Evolutionary conservation across 805 yeast species (phyloP).

Genomic region (Yamadazyma endophytica): DNA sequence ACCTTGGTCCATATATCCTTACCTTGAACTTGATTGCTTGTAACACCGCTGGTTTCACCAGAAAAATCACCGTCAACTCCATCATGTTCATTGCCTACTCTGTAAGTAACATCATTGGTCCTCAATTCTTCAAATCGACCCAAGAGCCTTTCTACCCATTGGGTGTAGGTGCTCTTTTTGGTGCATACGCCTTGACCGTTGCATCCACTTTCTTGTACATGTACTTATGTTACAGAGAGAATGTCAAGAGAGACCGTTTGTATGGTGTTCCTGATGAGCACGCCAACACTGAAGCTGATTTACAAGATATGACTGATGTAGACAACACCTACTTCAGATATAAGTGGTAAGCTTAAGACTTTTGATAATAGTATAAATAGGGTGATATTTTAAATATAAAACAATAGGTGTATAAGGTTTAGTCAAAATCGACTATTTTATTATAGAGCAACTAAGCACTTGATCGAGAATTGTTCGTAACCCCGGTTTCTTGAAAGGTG

Average conservation of each 20-base stretch:
- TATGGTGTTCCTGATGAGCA: no score
- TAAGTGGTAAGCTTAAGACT: constrained; percentile 8
- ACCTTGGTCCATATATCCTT: constrained; percentile 6
- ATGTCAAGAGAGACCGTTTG: constrained; percentile 3
- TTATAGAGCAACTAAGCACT: no score
- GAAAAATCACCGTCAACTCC: constrained; percentile 4
- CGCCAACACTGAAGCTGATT: constrained; percentile 6
- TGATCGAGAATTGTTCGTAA: no score
- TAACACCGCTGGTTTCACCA: constrained; percentile 9
- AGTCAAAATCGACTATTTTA: no score
- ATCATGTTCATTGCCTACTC: constrained; percentile 6
- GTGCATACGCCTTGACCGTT: constrained; percentile 7
- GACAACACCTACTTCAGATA: constrained; percentile 7
- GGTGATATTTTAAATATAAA: no score
- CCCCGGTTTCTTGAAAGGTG: no score
- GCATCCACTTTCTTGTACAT: constrained; percentile 5
- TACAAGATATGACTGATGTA: constrained; percentile 6
- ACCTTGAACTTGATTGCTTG: constrained; percentile 7
- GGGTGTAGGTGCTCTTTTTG: constrained; percentile 7
- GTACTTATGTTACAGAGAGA: constrained; percentile 7
- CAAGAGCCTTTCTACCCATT: constrained; percentile 6
- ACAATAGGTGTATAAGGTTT: no score
- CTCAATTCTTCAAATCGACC: constrained; percentile 5
- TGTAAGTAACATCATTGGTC: constrained; percentile 7
- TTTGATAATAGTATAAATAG: no score